Base-by-base conservation (phyloP, 805 yeast genomes). In the Spathaspora passalidarum region DNA sequence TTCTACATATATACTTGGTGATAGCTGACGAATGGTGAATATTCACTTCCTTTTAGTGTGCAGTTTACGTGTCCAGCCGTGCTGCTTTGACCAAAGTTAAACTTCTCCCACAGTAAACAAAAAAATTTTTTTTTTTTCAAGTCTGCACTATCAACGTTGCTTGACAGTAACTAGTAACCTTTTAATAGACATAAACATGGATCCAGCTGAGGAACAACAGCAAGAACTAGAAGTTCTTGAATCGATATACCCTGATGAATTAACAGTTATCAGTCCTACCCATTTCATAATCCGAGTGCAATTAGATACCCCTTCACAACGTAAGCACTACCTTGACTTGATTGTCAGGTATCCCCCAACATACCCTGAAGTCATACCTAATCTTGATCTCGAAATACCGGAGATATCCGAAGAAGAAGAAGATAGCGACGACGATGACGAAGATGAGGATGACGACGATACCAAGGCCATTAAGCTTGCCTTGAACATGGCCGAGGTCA, bases 191-290 rank as follows among this genome's bases (percentile, higher is more conserved):
- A 29, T 29, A 29, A 32, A 16, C n/a, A 88, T 88, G 96, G 91
- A 86, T 56, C 79, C 83, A 46, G 60, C 65, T 43, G 96, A 88
- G 62, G 97, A 94, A 60, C 97, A 92, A 61, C 64, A 60, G 22
- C 96, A 92, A 66, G 99, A 92, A 64, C 62, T 94, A 39, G 97
- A 91, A 63, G 90, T 94, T 43, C 76, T 92, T 47, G 84, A 88
- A 60, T 84, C 95, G 14, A 92, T 92, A 45, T 92, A 94, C 62
- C 99, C 98, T 5, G 97, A 92, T 60, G 99, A 92, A 63, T 66
- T 88, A 25, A 66, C 61, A n/a, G 56, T 69, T 8, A 55, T 73
- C 29, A 59, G 78, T 1, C 64, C 71, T 32, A 29, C 46, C 10
- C 14, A 42, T 26, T 87, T 80, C 60, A 72, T 79, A 37, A 76